Conservation (phyloP, 805 yeast genomes). For the Zygoascus flipseniorum region DNA sequence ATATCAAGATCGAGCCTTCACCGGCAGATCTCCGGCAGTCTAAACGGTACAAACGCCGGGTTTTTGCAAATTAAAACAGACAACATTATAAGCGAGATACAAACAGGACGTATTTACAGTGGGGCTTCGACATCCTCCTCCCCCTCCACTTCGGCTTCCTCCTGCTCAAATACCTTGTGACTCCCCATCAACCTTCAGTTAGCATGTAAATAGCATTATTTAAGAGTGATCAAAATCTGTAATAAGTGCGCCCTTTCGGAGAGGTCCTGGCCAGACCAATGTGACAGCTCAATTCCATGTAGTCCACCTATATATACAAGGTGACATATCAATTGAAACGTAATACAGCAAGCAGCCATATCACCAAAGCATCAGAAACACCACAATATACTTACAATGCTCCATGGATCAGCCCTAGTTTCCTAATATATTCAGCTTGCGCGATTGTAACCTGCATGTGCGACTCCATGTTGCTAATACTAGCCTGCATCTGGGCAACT, state of each 20-base stretch:
- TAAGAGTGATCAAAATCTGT: too few relatives aligned
- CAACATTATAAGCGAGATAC: too few relatives aligned
- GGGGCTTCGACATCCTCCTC: slow-evolving; percentile 6
- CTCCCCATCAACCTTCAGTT: slow-evolving; percentile 25
- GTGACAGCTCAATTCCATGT: too few relatives aligned
- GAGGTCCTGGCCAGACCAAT: too few relatives aligned
- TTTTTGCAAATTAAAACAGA: neutral
- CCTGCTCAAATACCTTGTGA: slow-evolving; percentile 26
- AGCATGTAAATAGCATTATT: neutral
- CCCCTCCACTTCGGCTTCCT: slow-evolving; percentile 15
- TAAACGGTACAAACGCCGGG: neutral
- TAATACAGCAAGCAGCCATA: too few relatives aligned
- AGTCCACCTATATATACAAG: too few relatives aligned
- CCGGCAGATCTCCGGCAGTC: neutral
- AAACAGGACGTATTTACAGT: slow-evolving; percentile 1
- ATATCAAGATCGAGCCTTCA: neutral
- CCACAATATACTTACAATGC: slow-evolving; percentile 32
- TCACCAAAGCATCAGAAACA: neutral
- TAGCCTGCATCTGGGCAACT: slow-evolving; percentile 49
- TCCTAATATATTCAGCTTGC: slow-evolving; percentile 45
- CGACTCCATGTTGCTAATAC: slow-evolving; percentile 44
- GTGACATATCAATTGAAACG: too few relatives aligned
- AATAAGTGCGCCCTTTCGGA: too few relatives aligned
- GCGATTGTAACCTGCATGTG: slow-evolving; percentile 41
- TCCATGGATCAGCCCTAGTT: slow-evolving; percentile 51